Conservation (phyloP, 164 flowering plant species). For the Vitis cinerea region DNA sequence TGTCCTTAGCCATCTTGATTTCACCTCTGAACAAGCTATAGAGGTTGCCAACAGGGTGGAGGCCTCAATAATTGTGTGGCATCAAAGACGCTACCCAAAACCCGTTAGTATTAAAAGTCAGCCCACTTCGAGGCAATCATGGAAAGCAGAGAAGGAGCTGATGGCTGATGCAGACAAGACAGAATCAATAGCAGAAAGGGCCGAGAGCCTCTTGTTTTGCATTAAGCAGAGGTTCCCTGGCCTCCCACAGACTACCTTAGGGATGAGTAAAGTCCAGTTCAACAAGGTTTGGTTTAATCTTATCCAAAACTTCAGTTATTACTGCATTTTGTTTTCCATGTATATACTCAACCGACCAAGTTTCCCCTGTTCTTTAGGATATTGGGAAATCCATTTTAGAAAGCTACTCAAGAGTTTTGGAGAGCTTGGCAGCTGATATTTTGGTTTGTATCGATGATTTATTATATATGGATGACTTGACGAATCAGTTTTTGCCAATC, state of each 20-base stretch:
- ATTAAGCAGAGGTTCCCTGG: constrained; percentile 32
- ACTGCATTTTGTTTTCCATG: neutral
- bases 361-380: constrained; percentile 35
- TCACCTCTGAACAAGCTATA: constrained; percentile 32
- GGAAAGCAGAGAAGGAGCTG: constrained; percentile 24
- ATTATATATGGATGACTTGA: constrained; percentile 55
- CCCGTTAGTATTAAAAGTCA: neutral
- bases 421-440: constrained; percentile 70
- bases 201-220: constrained; percentile 27
- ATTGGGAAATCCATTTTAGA: constrained; percentile 70
- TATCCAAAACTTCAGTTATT: neutral
- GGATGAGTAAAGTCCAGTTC: constrained; percentile 30
- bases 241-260: constrained; percentile 29
- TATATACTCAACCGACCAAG: neutral
- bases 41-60: constrained; percentile 33
- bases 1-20: constrained; percentile 21
- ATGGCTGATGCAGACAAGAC: constrained; percentile 27
- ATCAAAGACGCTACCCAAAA: constrained; percentile 8
- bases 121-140: too few relatives aligned
- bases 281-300: constrained; percentile 22
- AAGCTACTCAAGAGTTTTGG: constrained; percentile 72
- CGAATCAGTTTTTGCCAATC: constrained; percentile 33
- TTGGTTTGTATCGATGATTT: constrained; percentile 62
- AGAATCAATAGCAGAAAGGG: constrained; percentile 23
- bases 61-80: constrained; percentile 26